Evolutionary conservation across 768 basidiomycete genomes (phyloP).

Genomic region (Auricularia sp.): DNA sequence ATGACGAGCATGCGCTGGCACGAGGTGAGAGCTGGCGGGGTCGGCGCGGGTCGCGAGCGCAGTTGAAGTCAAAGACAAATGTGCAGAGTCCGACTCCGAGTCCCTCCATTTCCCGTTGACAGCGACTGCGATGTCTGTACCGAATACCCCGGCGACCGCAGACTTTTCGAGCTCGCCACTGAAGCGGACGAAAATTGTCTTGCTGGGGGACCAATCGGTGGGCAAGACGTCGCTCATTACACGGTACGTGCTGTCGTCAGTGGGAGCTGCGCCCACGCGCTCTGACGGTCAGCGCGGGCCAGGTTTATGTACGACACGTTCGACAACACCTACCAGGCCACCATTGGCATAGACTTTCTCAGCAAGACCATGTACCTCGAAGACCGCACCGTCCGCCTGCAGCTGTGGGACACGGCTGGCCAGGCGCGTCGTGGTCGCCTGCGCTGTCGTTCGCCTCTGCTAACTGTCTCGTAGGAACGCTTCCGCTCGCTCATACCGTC

Average conservation of each 20-base stretch:
- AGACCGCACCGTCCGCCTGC: constrained; percentile 92
- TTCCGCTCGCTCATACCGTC: constrained; percentile 96
- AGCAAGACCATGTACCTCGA: constrained; percentile 99
- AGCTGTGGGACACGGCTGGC: constrained; percentile 97
- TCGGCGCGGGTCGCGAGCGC: no score
- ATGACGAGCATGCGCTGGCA: neutral
- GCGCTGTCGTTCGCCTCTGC: neutral
- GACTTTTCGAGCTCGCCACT: constrained; percentile 84
- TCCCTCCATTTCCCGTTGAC: no score
- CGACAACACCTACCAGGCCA: constrained; percentile 98
- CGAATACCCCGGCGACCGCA: constrained; percentile 52
- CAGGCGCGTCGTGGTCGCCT: constrained; percentile 42
- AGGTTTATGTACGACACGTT: constrained; percentile 99
- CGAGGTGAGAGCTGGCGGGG: neutral
- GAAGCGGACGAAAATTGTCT: constrained; percentile 92
- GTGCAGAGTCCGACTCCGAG: neutral
- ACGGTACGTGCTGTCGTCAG: constrained; percentile 40
- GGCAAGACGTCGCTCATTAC: constrained; percentile 99
- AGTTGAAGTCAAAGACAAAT: no score
- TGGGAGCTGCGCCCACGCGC: neutral
- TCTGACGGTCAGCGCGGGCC: neutral
- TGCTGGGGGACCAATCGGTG: constrained; percentile 94
- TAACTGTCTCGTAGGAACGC: constrained; percentile 54
- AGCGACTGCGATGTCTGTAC: constrained; percentile 7
- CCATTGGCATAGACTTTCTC: constrained; percentile 97